phyloP scores from a whole-genome alignment of 164 flowering plant species.

The Annona squamosa region DNA sequence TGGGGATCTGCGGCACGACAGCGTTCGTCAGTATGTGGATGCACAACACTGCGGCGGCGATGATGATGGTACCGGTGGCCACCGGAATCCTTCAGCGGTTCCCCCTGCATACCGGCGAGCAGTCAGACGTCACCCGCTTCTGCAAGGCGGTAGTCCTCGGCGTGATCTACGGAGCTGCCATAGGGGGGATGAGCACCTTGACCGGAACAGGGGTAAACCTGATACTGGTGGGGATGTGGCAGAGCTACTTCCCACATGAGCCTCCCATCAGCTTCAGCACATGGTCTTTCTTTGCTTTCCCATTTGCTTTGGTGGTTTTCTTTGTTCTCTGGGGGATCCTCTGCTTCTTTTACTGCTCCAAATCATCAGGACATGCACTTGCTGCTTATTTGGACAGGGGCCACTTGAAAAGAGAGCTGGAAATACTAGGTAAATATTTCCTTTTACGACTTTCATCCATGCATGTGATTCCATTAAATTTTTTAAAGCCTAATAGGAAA shows the following conservation, averaged over 20 bases:
- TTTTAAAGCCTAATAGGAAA: too few species aligned
- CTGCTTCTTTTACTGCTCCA: conserved; percentile 49
- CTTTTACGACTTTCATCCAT: background rate
- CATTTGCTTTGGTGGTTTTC: conserved; percentile 63
- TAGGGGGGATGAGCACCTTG: conserved; percentile 87
- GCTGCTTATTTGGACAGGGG: conserved; percentile 57
- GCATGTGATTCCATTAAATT: too few species aligned
- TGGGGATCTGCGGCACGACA: conserved; percentile 79
- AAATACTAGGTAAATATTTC: conserved; percentile 44
- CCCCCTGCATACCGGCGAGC: conserved; percentile 26
- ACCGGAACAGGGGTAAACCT: conserved; percentile 95
- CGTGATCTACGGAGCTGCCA: conserved; percentile 57
- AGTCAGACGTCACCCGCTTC: conserved; percentile 32
- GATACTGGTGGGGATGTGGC: conserved; percentile 94
- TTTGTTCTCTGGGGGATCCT: conserved; percentile 60
- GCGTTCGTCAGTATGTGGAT: conserved; percentile 97
- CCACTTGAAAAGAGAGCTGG: conserved; percentile 67
- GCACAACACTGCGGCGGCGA: conserved; percentile 87
- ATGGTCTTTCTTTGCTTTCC: conserved; percentile 79
- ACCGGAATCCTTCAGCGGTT: conserved; percentile 75
- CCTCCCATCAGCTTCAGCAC: conserved; percentile 61
- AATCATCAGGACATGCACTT: conserved; percentile 35
- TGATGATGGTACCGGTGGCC: conserved; percentile 97
- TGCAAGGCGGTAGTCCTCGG: conserved; percentile 74
- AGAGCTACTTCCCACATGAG: conserved; percentile 65